Evolutionary conservation across 2,329 filamentous ascomycete genomes (phyloP).

Genomic region (Cryphonectria carpinicola): DNA sequence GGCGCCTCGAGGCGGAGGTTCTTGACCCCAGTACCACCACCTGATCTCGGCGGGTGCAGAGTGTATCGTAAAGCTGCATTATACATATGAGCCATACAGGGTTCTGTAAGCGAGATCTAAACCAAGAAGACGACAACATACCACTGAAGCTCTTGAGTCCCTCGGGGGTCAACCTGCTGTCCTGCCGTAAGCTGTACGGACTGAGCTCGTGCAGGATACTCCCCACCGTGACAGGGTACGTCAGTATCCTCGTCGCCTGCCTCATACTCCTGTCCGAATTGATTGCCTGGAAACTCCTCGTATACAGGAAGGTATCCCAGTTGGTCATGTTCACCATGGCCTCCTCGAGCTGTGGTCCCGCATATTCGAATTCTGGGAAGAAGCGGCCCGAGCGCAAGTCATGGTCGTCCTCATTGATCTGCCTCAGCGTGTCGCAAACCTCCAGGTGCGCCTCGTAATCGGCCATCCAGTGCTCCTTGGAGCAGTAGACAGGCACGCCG

Average conservation of each 20-base stretch:
- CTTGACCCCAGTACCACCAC: slow-evolving; percentile 74
- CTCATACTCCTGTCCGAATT: slow-evolving; percentile 89
- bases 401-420: slow-evolving; percentile 98
- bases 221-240: slow-evolving; percentile 89
- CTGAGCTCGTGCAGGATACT: slow-evolving; percentile 94
- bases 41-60: slow-evolving; percentile 82
- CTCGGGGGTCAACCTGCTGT: slow-evolving; percentile 79
- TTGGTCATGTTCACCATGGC: slow-evolving; percentile 96
- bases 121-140: slow-evolving; percentile 46
- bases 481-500: slow-evolving; percentile 91
- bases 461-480: slow-evolving; percentile 91
- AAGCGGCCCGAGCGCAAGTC: slow-evolving; percentile 87
- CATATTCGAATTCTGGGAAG: slow-evolving; percentile 93
- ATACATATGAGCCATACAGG: slow-evolving; percentile 14
- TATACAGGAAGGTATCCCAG: slow-evolving; percentile 97
- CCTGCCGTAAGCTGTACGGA: slow-evolving; percentile 80
- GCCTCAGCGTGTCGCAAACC: slow-evolving; percentile 85
- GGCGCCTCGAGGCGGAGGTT: slow-evolving; percentile 83
- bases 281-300: slow-evolving; percentile 86
- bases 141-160: slow-evolving; percentile 93
- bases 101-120: not conserved
- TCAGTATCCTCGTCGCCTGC: slow-evolving; percentile 89
- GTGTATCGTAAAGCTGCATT: slow-evolving; percentile 82
- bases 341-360: slow-evolving; percentile 87
- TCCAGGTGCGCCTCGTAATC: slow-evolving; percentile 93